Base-by-base conservation (phyloP, 129 eudicot species). In the Tagetes erecta region DNA sequence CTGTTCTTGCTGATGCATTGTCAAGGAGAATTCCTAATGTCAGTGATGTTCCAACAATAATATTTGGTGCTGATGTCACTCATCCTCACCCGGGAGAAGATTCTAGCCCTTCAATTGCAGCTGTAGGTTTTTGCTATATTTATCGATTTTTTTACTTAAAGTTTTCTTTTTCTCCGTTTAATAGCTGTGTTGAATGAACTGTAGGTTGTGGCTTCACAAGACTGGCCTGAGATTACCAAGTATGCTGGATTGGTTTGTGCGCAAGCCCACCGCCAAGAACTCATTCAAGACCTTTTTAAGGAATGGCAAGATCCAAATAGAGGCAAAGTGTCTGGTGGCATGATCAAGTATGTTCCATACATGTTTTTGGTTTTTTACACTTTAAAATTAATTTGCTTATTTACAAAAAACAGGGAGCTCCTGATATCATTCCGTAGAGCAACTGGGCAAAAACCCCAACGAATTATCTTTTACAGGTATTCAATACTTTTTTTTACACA, bases 81-180 rank as follows among this genome's bases (percentile, higher is more conserved):
- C 99, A 95, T 71, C 99, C 99, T 38, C 97, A 91, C 50, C 97
- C 96, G 1, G 99, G 99, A 55, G 99, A 95, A 82, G 97, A 95
- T 77, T 91, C 97, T 3, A 95, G 99, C 59, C 99, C 99, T 6
- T 95, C 99, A 1, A 95, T 95, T 78, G 99, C 99, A 13, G 99
- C 99, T 67, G 99, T 95, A 85, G 6, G 86, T 13, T 68, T 14
- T 57, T 2, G 3, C 51, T 57, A 56, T 27, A 6, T 31, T 5
- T 52, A 36, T 36, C 35, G 14, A 38, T 55, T 12, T 13, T 13
- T 49, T 2, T 31, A 31, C 31, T 12, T 13, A 9, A 45, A 1
- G 37, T 6, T 40, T 36, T 31, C 1, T 50, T 53, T 37, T 30
- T 71, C 11, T 3, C 3, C 49, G 72, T 36, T 34, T 59, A 56